These are phyloP conservation scores for Hysterangium stoloniferum DNA, from an alignment of 768 basidiomycete genomes.

Conservation along the genomic window DNA sequence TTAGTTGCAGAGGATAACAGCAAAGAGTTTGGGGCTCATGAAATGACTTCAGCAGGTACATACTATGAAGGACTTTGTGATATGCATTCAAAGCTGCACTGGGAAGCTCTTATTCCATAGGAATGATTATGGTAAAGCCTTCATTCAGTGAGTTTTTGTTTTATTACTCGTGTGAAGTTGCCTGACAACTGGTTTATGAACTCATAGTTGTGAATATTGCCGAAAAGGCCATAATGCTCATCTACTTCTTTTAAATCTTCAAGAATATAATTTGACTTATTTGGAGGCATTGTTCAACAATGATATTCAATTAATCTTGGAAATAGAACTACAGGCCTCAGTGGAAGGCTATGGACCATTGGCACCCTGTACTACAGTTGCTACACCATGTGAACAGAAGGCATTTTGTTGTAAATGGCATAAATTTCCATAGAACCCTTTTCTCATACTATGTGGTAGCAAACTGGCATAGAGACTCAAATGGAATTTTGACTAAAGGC, in stretches of 20 bases:
- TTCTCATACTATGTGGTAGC: constrained; percentile 3
- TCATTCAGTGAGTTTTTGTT: constrained; percentile 16
- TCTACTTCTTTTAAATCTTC: too few relatives aligned
- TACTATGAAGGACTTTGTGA: constrained; percentile 1
- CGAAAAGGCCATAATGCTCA: too few relatives aligned
- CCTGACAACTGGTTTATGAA: too few relatives aligned
- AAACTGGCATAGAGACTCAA: constrained; percentile 17
- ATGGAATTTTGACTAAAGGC: constrained; percentile 15
- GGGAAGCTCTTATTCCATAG: not conserved
- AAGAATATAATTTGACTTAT: constrained; percentile 18
- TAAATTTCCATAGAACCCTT: not conserved
- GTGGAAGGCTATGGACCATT: constrained; percentile 18
- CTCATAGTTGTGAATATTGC: too few relatives aligned
- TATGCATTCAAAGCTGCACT: not conserved
- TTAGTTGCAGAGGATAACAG: not conserved
- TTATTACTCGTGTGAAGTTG: too few relatives aligned
- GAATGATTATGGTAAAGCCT: constrained; percentile 16
- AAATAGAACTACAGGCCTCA: constrained; percentile 5
- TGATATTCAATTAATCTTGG: not conserved
- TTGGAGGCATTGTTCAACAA: constrained; percentile 16
- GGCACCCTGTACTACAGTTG: constrained; percentile 15
- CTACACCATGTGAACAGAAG: constrained; percentile 16
- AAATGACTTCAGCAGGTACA: not conserved
- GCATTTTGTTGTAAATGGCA: constrained; percentile 15
- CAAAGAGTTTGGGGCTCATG: not conserved